Evolutionary conservation across 192 early-diverging fungal genomes (phyloP).

Genomic region (Coemansia sp.): DNA sequence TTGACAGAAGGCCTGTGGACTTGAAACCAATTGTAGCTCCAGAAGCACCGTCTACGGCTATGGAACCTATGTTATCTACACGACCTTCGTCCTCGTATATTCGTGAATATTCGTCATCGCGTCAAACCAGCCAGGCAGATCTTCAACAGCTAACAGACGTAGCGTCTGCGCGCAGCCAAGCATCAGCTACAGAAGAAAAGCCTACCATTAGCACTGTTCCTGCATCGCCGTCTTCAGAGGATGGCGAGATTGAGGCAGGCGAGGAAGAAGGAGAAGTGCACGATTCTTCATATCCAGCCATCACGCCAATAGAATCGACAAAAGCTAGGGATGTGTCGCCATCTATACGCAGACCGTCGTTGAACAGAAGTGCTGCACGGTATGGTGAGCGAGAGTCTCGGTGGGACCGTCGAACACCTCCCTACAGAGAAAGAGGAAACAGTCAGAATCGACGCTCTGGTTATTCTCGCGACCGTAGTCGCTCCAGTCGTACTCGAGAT

Average conservation of each 20-base stretch:
- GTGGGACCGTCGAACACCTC: no score
- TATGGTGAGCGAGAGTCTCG: no score
- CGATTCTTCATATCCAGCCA: neutral
- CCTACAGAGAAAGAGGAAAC: no score
- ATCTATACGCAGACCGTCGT: no score
- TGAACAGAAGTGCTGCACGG: no score
- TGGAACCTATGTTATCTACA: neutral
- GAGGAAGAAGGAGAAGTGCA: constrained; percentile 32
- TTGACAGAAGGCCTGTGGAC: neutral
- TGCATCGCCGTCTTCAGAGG: constrained; percentile 22
- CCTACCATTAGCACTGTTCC: neutral
- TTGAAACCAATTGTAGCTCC: neutral
- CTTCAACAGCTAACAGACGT: neutral
- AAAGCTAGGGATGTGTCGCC: no score
- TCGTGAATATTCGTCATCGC: neutral
- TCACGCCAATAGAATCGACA: no score
- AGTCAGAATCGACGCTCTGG: no score
- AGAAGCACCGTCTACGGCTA: neutral
- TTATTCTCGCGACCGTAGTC: no score
- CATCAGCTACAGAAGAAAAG: neutral
- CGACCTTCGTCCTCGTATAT: neutral
- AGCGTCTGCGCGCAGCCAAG: neutral
- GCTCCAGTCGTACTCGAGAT: no score
- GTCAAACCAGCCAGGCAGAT: neutral
- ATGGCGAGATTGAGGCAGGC: constrained; percentile 42